Base-by-base conservation (phyloP, 805 yeast species). In the Scheffersomyces lignosus region DNA sequence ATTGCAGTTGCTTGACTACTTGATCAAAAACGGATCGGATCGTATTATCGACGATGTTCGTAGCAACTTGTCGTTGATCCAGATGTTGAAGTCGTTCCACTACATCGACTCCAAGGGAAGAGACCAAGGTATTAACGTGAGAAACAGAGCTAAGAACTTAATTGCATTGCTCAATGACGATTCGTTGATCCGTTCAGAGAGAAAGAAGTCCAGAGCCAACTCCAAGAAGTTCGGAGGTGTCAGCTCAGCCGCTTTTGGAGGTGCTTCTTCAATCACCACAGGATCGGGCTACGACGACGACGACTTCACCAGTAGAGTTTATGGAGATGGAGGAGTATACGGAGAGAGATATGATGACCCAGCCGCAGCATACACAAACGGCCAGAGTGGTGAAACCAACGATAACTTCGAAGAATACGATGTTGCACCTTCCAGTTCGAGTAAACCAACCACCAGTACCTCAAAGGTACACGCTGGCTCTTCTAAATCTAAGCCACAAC, bases 1-100 rank as follows among this genome's bases (percentile, higher is more conserved):
- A 3, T 72, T 93, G 52, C 97, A 90, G 59, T 74, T 93, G 60
- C 75, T 91, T 61, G 99, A 93, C 54, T 93, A 87, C 59, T 72
- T 93, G 50, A 76, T 93, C 46, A 87, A 87, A 61, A 87, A 91
- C 56, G 99, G 99, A 1, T 79, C 93, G 18, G 99, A 93, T 64
- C 75, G 97, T 42, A 88, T 93, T 48, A 93, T 93, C 41, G 99
- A 93, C 64, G 97, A 91, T 48, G 88, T 95, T 5, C 76, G 97
- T 41, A 78, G 91, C 13, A 91, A 89, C 59, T 58, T 86, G 40
- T 79, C 84, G 16, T 73, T 89, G 38, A 81, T 93, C 40, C 83
- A 84, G 37, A 84, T 91, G 95, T 75, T 93, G 52, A 87, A 87
- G 54, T 80, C 88, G 9, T 93, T 93, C 79, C 97, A 90, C 62